These are phyloP conservation scores for Geranium rotundifolium DNA, from an alignment of 345 rosid genomes.

Conservation along the genomic window DNA sequence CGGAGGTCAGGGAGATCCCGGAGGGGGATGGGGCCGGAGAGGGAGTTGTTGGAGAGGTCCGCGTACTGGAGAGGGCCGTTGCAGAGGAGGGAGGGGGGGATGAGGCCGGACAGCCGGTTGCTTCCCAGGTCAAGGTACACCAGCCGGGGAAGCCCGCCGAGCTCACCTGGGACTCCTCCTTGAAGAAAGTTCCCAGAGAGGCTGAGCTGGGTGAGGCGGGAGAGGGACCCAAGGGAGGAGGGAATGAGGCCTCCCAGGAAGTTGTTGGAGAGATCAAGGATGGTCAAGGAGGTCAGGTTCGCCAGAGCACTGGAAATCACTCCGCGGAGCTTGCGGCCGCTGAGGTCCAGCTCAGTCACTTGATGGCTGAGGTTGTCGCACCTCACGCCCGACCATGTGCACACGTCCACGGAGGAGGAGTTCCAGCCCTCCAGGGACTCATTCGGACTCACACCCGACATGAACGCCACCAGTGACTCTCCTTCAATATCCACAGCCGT, in stretches of 20 bases:
- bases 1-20: constrained; percentile 36
- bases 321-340: constrained; percentile 48
- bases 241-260: constrained; percentile 57
- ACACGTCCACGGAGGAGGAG: constrained; percentile 34
- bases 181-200: constrained; percentile 57
- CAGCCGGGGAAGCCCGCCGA: constrained; percentile 37
- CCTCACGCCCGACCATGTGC: constrained; percentile 63
- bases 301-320: constrained; percentile 49
- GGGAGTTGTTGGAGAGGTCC: constrained; percentile 74
- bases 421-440: constrained; percentile 43
- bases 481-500: constrained; percentile 6
- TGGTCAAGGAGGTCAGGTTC: constrained; percentile 42
- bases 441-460: constrained; percentile 44
- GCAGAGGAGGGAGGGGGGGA: constrained; percentile 55
- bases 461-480: constrained; percentile 50
- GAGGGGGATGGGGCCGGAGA: constrained; percentile 50
- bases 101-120: constrained; percentile 41
- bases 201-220: constrained; percentile 42
- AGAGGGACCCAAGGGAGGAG: constrained; percentile 40
- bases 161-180: constrained; percentile 48
- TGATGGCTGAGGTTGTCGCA: constrained; percentile 42
- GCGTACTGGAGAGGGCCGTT: constrained; percentile 47
- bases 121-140: constrained; percentile 52
- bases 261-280: constrained; percentile 75
- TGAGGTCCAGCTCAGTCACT: constrained; percentile 44